phyloP scores from a whole-genome alignment of 2,329 filamentous ascomycete species.

The Lachnellula hyalina region DNA sequence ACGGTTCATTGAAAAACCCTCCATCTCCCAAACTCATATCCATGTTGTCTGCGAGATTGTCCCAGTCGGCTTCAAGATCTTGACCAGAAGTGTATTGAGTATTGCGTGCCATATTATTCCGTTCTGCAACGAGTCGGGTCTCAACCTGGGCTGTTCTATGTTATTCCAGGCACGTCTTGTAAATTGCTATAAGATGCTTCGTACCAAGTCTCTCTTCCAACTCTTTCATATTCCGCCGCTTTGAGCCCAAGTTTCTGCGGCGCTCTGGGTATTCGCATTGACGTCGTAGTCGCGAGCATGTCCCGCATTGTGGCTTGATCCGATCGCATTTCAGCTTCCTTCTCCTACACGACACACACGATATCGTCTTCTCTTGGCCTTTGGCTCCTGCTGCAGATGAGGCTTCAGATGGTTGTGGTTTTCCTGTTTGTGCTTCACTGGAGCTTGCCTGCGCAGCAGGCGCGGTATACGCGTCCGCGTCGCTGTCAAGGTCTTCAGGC shows the following conservation, averaged over 20 bases:
- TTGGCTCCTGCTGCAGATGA: conserved; percentile 2
- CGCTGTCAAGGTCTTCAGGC: background rate
- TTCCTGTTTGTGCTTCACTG: background rate
- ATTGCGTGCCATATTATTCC: conserved; percentile 10
- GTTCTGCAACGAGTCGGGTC: conserved; percentile 58
- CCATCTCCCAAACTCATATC: conserved; percentile 17
- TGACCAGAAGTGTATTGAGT: background rate
- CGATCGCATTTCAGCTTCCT: conserved; percentile 88
- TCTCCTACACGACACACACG: conserved; percentile 77
- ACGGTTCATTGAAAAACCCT: conserved; percentile 14
- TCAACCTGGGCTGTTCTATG: conserved; percentile 74
- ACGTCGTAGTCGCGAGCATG: conserved; percentile 68
- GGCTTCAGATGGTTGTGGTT: background rate
- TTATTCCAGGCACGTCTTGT: conserved; percentile 16
- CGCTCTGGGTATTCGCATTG: conserved; percentile 87
- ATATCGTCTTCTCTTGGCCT: conserved; percentile 52
- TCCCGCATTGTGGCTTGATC: conserved; percentile 69
- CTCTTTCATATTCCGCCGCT: conserved; percentile 84
- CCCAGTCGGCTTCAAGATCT: conserved; percentile 18
- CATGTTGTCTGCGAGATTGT: conserved; percentile 22
- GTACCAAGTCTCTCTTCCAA: conserved; percentile 81
- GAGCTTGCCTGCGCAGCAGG: background rate
- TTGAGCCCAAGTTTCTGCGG: conserved; percentile 80
- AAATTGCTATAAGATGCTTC: conserved; percentile 15
- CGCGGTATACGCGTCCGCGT: background rate